A percentile compares a stretch with the other conserved stretches of the same genome.
phyloP scores from a whole-genome alignment of 2,329 filamentous ascomycete species.

The Neonectria magnoliae region DNA sequence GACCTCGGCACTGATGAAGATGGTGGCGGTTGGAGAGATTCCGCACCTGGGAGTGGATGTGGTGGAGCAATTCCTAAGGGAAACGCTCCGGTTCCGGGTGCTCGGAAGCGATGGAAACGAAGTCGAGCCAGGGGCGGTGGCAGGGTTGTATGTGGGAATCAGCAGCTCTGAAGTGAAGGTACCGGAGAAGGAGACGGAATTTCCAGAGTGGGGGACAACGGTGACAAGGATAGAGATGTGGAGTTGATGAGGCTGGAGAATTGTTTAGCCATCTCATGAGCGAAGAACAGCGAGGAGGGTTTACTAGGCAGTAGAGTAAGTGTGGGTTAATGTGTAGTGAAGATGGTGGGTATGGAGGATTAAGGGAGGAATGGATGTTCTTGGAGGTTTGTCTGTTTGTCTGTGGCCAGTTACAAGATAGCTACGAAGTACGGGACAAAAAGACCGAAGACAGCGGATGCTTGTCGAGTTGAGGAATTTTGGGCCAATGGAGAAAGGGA shows the following conservation, averaged over 20 bases:
- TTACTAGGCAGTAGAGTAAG: neutral
- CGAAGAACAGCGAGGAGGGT: neutral
- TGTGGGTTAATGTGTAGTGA: conserved; percentile 7
- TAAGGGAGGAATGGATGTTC: neutral
- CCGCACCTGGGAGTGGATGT: conserved; percentile 48
- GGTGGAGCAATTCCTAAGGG: conserved; percentile 54
- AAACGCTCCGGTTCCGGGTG: conserved; percentile 49
- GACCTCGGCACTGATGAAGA: conserved; percentile 58
- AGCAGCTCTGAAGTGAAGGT: conserved; percentile 44
- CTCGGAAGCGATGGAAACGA: conserved; percentile 40
- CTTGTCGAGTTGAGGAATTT: neutral
- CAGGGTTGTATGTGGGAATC: conserved; percentile 45
- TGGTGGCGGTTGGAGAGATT: conserved; percentile 51
- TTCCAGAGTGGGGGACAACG: conserved; percentile 43
- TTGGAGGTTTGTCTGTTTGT: neutral
- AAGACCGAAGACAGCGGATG: neutral
- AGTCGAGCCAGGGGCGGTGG: conserved; percentile 40
- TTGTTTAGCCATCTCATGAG: neutral
- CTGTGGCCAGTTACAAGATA: neutral
- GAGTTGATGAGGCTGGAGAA: conserved; percentile 14
- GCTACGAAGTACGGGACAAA: neutral
- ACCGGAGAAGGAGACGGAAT: conserved; percentile 37
- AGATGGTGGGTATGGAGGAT: neutral
- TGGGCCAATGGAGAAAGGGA: neutral
- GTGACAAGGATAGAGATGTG: conserved; percentile 41